phyloP scores from a whole-genome alignment of 306 rosid species.

The Rosa lucieae region DNA sequence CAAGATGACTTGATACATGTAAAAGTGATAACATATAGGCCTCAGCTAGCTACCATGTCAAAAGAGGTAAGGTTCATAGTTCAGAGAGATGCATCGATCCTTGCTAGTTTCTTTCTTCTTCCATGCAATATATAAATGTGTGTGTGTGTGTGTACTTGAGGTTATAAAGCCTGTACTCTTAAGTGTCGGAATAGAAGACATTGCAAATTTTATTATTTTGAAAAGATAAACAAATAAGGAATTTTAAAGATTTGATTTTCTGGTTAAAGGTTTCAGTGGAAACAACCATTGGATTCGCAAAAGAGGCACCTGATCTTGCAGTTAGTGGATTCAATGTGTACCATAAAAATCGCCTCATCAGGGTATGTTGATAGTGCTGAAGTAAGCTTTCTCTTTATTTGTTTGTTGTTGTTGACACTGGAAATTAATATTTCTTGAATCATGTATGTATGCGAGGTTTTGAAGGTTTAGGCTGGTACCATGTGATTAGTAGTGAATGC shows the following conservation, averaged over 20 bases:
- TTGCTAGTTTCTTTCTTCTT: neutral
- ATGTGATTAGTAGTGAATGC: constrained; percentile 3
- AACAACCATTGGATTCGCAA: constrained; percentile 75
- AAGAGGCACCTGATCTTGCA: constrained; percentile 61
- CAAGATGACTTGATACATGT: constrained; percentile 58
- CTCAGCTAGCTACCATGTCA: constrained; percentile 39
- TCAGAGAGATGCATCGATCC: constrained; percentile 8
- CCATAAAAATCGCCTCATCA: constrained; percentile 93
- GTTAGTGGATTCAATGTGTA: constrained; percentile 84
- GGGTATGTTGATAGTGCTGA: constrained; percentile 54
- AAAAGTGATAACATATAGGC: constrained; percentile 60
- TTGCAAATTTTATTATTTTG: neutral
- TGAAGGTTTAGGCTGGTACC: constrained; percentile 6
- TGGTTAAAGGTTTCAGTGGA: constrained; percentile 54
- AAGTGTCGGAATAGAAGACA: neutral
- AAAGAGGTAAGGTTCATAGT: constrained; percentile 55
- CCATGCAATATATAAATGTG: neutral
- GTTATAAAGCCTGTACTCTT: neutral
- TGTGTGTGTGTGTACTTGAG: neutral
- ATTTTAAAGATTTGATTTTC: constrained; percentile 3
- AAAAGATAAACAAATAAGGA: neutral
- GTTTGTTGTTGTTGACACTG: neutral
- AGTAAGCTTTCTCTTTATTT: constrained; percentile 10
- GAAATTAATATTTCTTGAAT: constrained; percentile 3
- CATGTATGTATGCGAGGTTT: constrained; percentile 5